Evolutionary conservation across 495 filamentous ascomycete species (phyloP).

Genomic region (Annulohypoxylon maeteangense): DNA sequence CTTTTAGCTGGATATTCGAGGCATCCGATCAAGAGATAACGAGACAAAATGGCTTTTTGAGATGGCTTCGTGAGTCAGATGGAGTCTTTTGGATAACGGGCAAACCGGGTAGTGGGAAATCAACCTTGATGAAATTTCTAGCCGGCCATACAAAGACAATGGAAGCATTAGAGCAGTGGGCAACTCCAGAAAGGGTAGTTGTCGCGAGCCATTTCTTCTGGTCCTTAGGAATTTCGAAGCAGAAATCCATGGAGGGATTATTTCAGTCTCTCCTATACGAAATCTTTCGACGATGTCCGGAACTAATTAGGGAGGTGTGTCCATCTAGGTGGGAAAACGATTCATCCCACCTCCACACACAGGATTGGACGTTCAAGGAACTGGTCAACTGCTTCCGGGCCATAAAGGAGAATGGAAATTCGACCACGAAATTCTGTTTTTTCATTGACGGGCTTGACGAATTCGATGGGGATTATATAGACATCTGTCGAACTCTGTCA

Average conservation of each 20-base stretch:
- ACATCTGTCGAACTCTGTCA: not conserved
- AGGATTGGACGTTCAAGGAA: not conserved
- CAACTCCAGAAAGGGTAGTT: not conserved
- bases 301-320: not conserved
- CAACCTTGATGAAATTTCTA: conserved; percentile 2
- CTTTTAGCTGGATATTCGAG: conserved; percentile 1
- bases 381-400: not conserved
- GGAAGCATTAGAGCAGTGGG: not conserved
- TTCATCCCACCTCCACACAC: not conserved
- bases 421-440: not conserved
- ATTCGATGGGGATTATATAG: not conserved
- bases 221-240: not conserved
- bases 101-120: conserved; percentile 1
- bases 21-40: not conserved
- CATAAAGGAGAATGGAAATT: not conserved
- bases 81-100: not conserved
- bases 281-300: not conserved
- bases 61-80: not conserved
- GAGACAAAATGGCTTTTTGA: not conserved
- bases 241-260: not conserved
- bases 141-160: not conserved
- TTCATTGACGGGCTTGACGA: not conserved
- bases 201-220: conserved; percentile 1
- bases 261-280: not conserved
- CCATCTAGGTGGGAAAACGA: not conserved